A percentile compares a stretch with the other conserved stretches of the same genome.
These are phyloP conservation scores for Parsonsia alboflavescens DNA, from an alignment of 257 asterid species.

Conservation along the genomic window DNA sequence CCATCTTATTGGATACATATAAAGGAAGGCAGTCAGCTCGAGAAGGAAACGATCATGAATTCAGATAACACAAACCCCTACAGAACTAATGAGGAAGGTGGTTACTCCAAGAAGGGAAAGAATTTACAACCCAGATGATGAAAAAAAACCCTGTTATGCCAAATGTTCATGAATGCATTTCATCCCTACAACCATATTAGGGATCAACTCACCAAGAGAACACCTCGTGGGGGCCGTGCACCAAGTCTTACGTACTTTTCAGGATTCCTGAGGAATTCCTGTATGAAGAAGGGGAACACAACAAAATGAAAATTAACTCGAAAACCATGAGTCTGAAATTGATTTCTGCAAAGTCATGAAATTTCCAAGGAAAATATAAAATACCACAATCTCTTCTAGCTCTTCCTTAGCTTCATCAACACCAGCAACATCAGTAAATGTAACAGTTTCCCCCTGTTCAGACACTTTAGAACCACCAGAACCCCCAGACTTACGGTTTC, in stretches of 20 bases:
- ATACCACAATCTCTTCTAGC: constrained; percentile 97
- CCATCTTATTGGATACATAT: neutral
- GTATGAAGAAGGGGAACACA: constrained; percentile 17
- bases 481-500: constrained; percentile 79
- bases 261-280: constrained; percentile 97
- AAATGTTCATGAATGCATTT: neutral
- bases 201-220: constrained; percentile 76
- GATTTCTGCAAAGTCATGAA: constrained; percentile 8
- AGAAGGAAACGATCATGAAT: neutral
- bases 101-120: neutral
- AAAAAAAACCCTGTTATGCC: neutral
- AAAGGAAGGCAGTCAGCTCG: neutral
- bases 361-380: constrained; percentile 20
- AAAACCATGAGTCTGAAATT: constrained; percentile 2
- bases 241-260: constrained; percentile 84
- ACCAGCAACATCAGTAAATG: constrained; percentile 98
- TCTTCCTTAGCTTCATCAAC: constrained; percentile 99
- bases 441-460: constrained; percentile 77
- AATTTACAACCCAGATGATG: neutral
- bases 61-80: neutral
- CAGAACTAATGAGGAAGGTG: neutral
- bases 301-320: constrained; percentile 16
- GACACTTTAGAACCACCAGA: constrained; percentile 67
- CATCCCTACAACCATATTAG: constrained; percentile 5
- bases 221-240: constrained; percentile 99